Base-by-base conservation (phyloP, 2,329 filamentous ascomycete species). In the Beauveria scarabaeidicola region DNA sequence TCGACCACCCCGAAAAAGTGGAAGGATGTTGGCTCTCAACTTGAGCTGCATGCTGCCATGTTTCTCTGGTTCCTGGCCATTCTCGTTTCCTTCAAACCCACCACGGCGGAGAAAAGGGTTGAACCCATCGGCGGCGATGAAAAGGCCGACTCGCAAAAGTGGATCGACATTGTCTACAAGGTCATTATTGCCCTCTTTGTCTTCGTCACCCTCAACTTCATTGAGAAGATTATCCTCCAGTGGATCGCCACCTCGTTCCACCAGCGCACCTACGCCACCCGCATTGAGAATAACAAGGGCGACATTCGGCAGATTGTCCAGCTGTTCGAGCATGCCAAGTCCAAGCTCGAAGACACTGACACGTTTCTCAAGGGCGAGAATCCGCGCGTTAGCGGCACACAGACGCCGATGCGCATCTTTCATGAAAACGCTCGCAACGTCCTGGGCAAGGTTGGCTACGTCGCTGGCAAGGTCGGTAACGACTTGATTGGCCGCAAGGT, bases 161-260 rank as follows among this genome's bases (percentile, higher is more conserved):
- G 93, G 93, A 88, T 96, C 71, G 77, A 74, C 32, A 83, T 87
- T 15, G 82, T 91, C 64, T 89, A 95, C 78, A 96, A 95, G 71
- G 82, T 97, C 66, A 86, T 97, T 62, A 85, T 96, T 19, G 82
- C 89, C 2, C 69, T 95, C n/a, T 92, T 97, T 66, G 87, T 95
- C 15, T 83, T 90, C 62, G 82, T 86, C 0, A 78, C 85, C 3
- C 77, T 97, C 63, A 97, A 97, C 73, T 88, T 94, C 62, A 79
- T 88, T 56, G 92, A 97, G 73, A 97, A 97, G 77, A 89, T 97
- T 62, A 82, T 96, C 65, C 96, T 97, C 59, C 92, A 97, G 69
- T 87, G 96, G 74, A 96, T 97, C 65, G 92, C 93, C 36, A 92
- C 92, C 61, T 91, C 88, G 63, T 97, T 97, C 73, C 93, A 97